Evolutionary conservation across 1,139 yeast genomes (phyloP).

Genomic region (Meyerozyma elateridarum): DNA sequence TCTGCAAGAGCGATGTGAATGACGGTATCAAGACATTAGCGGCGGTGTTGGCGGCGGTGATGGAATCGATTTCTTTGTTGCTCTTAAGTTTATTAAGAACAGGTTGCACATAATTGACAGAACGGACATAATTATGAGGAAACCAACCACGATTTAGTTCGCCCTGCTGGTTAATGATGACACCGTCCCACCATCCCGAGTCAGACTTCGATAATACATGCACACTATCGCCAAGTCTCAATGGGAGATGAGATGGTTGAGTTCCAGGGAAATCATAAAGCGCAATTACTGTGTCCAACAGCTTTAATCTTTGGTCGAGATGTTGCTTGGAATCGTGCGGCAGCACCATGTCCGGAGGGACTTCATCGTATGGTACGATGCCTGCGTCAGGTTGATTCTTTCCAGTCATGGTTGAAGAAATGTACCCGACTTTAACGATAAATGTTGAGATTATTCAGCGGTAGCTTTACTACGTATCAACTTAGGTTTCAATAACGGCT

Average conservation of each 20-base stretch:
- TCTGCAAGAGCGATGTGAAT: slow-evolving; percentile 37
- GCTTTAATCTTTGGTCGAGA: slow-evolving; percentile 15
- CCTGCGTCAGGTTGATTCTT: not conserved
- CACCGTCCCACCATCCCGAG: slow-evolving; percentile 79
- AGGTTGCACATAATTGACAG: slow-evolving; percentile 46
- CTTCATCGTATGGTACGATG: slow-evolving; percentile 10
- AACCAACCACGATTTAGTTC: slow-evolving; percentile 67
- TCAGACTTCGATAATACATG: slow-evolving; percentile 49
- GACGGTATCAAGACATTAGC: slow-evolving; percentile 47
- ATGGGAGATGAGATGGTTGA: slow-evolving; percentile 41
- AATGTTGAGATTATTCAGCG: too few relatives aligned
- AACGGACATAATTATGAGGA: slow-evolving; percentile 55
- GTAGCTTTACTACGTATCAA: too few relatives aligned
- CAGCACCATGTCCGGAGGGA: slow-evolving; percentile 13
- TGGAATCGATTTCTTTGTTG: slow-evolving; percentile 39
- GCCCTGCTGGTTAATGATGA: slow-evolving; percentile 37
- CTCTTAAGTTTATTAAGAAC: slow-evolving; percentile 35
- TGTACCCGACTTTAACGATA: too few relatives aligned
- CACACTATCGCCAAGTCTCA: slow-evolving; percentile 47
- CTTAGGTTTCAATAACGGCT: too few relatives aligned
- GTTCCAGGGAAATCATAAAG: slow-evolving; percentile 48
- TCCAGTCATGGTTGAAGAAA: too few relatives aligned
- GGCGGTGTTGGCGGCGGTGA: slow-evolving; percentile 48
- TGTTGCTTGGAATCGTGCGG: slow-evolving; percentile 7
- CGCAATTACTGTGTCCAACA: slow-evolving; percentile 48